Evolutionary conservation across 2,329 filamentous ascomycete species (phyloP).

Genomic region (Cladorrhinum sp.): DNA sequence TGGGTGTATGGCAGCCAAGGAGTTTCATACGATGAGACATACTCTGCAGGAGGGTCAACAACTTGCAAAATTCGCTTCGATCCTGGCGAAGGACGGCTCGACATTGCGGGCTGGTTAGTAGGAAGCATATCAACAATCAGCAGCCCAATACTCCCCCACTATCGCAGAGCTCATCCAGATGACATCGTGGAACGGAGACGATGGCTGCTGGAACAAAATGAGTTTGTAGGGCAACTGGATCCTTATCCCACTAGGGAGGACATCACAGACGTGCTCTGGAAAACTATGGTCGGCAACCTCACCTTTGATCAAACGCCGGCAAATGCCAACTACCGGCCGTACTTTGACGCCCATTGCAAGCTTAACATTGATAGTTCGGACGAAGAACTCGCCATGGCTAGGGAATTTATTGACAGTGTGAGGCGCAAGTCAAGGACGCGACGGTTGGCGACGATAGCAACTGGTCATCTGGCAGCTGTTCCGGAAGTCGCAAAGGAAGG

Average conservation of each 20-base stretch:
- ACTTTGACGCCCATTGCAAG: slow-evolving; percentile 4
- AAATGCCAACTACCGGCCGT: not conserved
- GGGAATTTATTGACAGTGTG: slow-evolving; percentile 4
- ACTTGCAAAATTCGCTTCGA: not conserved
- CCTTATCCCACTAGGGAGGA: not conserved
- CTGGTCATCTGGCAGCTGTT: slow-evolving; percentile 3
- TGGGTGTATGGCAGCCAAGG: slow-evolving; percentile 3
- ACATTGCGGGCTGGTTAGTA: slow-evolving; percentile 8
- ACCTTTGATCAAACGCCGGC: not conserved
- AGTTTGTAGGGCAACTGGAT: not conserved
- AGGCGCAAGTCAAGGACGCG: slow-evolving; percentile 6
- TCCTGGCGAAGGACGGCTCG: not conserved
- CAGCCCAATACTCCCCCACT: slow-evolving; percentile 1
- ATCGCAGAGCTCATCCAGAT: not conserved
- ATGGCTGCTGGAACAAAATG: slow-evolving; percentile 4
- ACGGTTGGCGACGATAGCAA: not conserved
- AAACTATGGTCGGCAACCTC: not conserved
- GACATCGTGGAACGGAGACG: not conserved
- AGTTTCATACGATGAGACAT: not conserved
- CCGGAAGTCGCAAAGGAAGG: slow-evolving; percentile 4
- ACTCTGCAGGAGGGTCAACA: not conserved
- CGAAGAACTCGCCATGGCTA: not conserved
- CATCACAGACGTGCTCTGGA: not conserved
- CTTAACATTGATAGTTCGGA: not conserved
- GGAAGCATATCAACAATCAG: not conserved